phyloP scores from a whole-genome alignment of 1,284 basidiomycete species.

The Neonothopanus nambi region DNA sequence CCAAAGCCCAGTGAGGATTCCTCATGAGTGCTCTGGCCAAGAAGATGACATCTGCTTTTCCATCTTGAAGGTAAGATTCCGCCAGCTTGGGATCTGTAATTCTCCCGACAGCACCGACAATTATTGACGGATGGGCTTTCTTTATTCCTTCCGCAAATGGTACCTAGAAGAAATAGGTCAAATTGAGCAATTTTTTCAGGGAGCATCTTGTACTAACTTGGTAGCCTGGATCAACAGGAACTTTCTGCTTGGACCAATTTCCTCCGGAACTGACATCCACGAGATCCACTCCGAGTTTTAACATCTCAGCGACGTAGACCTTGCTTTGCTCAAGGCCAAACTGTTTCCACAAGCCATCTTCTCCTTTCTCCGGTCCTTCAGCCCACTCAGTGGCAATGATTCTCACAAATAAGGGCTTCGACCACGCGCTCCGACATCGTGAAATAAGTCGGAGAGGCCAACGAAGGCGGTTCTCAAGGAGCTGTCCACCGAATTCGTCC shows the following conservation, averaged over 20 bases:
- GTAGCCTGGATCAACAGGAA: constrained; percentile 61
- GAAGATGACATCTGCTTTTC: constrained; percentile 69
- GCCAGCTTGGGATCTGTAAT: constrained; percentile 68
- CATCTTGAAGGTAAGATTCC: constrained; percentile 63
- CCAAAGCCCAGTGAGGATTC: constrained; percentile 56
- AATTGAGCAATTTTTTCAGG: background rate
- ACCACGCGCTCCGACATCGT: constrained; percentile 57
- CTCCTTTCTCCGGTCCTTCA: constrained; percentile 63
- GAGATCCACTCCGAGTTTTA: constrained; percentile 68
- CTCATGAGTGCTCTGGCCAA: constrained; percentile 67
- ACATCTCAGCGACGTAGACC: constrained; percentile 54
- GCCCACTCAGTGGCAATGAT: constrained; percentile 80
- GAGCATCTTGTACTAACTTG: constrained; percentile 42
- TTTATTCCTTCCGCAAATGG: constrained; percentile 73
- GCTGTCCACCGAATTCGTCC: constrained; percentile 72
- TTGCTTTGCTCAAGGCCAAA: constrained; percentile 83
- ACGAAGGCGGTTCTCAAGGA: constrained; percentile 72
- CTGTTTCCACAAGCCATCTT: constrained; percentile 56
- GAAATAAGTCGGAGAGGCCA: constrained; percentile 61
- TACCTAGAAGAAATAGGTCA: constrained; percentile 40
- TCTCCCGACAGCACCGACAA: constrained; percentile 71
- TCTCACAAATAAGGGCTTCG: constrained; percentile 73
- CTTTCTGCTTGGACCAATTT: constrained; percentile 63
- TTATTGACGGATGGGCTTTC: constrained; percentile 54
- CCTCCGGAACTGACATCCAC: constrained; percentile 74